phyloP scores from a whole-genome alignment of 208 protist species.

The Leishmania tropica region DNA sequence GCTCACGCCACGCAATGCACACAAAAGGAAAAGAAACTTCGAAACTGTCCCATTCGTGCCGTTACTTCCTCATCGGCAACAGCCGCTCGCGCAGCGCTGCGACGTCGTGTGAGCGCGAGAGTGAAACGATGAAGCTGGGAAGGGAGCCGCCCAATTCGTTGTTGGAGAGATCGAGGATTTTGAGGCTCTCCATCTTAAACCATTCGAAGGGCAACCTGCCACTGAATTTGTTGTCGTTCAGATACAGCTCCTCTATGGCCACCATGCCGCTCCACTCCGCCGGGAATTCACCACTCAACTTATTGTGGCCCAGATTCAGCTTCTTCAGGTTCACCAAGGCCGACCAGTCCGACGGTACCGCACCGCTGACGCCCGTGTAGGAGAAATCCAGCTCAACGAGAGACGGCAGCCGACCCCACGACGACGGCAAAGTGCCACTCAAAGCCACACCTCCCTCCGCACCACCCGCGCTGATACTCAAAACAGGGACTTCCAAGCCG shows the following conservation, averaged over 20 bases:
- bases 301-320: slow-evolving; percentile 2
- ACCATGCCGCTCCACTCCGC: background rate
- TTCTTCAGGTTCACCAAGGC: background rate
- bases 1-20: background rate
- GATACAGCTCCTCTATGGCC: background rate
- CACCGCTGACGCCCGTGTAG: background rate
- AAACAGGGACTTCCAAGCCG: background rate
- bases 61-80: background rate
- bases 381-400: background rate
- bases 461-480: background rate
- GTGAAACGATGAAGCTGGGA: background rate
- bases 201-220: background rate
- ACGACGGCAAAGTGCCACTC: background rate
- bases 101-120: background rate
- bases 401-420: background rate
- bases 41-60: background rate
- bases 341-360: background rate
- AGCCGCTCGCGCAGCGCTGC: background rate
- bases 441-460: background rate
- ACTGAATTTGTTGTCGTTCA: slow-evolving; percentile 11
- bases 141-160: slow-evolving; percentile 2
- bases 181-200: background rate
- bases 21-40: background rate
- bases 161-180: slow-evolving; percentile 1
- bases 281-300: background rate